Evolutionary conservation across 768 basidiomycete species (phyloP).

Genomic region (Pluteus cervinus): DNA sequence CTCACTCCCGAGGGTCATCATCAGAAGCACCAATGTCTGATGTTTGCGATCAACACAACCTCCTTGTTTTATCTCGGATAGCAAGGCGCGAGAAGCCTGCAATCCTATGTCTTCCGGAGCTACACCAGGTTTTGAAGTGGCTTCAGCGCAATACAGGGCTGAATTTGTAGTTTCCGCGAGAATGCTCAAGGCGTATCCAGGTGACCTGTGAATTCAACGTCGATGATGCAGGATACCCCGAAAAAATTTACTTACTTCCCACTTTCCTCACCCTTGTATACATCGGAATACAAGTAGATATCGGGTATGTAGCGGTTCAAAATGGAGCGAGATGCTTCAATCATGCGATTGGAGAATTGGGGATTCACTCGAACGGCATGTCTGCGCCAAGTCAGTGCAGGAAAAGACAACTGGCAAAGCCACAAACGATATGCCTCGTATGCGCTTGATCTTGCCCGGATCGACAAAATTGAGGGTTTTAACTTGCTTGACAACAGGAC

Average conservation of each 20-base stretch:
- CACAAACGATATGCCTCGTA: slow-evolving; percentile 91
- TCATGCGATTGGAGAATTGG: slow-evolving; percentile 97
- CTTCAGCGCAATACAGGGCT: slow-evolving; percentile 83
- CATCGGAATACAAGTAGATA: slow-evolving; percentile 96
- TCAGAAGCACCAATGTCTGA: slow-evolving; percentile 76
- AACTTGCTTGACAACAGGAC: slow-evolving; percentile 84
- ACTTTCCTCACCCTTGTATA: slow-evolving; percentile 95
- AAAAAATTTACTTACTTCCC: slow-evolving; percentile 67
- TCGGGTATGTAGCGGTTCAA: slow-evolving; percentile 97
- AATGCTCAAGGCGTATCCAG: slow-evolving; percentile 89
- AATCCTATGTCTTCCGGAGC: slow-evolving; percentile 93
- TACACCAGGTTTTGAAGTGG: slow-evolving; percentile 72
- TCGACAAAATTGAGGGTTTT: slow-evolving; percentile 93
- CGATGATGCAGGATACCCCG: not conserved
- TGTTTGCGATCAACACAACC: slow-evolving; percentile 91
- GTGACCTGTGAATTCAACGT: slow-evolving; percentile 56
- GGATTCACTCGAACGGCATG: slow-evolving; percentile 96
- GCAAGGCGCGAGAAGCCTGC: slow-evolving; percentile 68
- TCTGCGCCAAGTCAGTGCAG: slow-evolving; percentile 31
- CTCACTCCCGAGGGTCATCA: slow-evolving; percentile 97
- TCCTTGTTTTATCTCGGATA: slow-evolving; percentile 73
- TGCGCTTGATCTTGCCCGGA: slow-evolving; percentile 86
- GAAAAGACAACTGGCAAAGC: slow-evolving; percentile 1
- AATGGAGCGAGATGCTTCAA: slow-evolving; percentile 87
- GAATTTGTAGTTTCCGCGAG: slow-evolving; percentile 91